Conservation (phyloP, 345 rosid genomes). For the Eucalyptus grandis region DNA sequence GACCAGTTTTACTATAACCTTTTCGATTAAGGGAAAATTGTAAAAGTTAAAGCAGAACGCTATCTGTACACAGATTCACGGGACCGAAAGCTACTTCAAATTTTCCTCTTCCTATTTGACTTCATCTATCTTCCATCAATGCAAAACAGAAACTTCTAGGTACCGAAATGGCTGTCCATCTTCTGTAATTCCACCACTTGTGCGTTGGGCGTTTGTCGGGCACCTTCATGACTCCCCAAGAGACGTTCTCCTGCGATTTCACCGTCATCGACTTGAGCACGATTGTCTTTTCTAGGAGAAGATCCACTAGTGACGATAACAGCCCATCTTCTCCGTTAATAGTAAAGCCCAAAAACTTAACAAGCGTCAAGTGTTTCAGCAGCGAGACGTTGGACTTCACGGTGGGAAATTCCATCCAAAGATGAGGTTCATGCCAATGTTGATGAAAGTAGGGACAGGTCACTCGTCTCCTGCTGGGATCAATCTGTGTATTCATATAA, state of each 20-base stretch:
- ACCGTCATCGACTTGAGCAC: background rate
- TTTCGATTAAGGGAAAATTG: background rate
- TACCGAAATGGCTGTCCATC: background rate
- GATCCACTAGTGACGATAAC: background rate
- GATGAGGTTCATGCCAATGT: slow-evolving; percentile 6
- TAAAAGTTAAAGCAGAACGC: background rate
- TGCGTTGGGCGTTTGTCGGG: background rate
- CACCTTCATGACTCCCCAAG: background rate
- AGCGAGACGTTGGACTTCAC: background rate
- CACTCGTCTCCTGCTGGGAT: background rate
- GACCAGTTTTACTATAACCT: background rate
- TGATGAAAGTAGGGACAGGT: background rate
- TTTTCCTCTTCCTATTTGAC: background rate
- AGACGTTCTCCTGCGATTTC: background rate
- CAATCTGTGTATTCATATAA: background rate
- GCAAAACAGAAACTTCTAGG: background rate
- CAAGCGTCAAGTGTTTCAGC: background rate
- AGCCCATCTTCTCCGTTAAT: background rate
- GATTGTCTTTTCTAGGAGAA: background rate
- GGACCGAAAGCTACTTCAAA: background rate
- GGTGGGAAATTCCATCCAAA: background rate
- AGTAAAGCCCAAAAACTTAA: background rate
- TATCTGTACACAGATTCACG: background rate
- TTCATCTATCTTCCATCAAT: background rate
- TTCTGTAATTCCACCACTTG: background rate